Base-by-base conservation (phyloP, 805 yeast genomes). In the Wickerhamiella allomyrinae region DNA sequence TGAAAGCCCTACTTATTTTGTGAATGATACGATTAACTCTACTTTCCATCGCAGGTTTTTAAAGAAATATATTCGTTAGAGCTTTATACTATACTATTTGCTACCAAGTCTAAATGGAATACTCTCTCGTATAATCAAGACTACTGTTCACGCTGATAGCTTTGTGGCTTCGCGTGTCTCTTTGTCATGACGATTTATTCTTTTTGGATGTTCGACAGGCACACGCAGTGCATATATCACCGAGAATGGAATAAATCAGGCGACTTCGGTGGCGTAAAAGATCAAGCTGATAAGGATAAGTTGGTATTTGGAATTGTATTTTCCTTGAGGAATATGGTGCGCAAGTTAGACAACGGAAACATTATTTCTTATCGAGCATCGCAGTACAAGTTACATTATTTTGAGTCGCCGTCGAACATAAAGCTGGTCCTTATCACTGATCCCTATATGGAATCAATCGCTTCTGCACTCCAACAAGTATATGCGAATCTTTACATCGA, bases 201-300 rank as follows among this genome's bases (percentile, higher is more conserved):
- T 9, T 80, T 87, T 56, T 83, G 86, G 82, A 74, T 89, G 42
- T 89, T 80, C 57, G 96, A 89, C 58, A 72, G 91, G 57, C 96
- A 89, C 62, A 83, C 96, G 52, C 77, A 80, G 48, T 87, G 97
- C 59, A 76, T 89, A 15, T 89, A 74, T 61, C 73, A 74, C 48
- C 67, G 93, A 41, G 93, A 83, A 57, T 87, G 79, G 77, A 54
- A 57, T 38, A 40, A 37, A 13, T 24, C 20, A 10, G 27, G 20
- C 13, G 37, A 17, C 6, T 7, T 34, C 13, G 20, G 29, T 23
- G 20, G 33, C 7, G 25, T 33, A 3, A 38, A 39, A 31, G 47
- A 37, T n/a, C 15, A 23, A 5, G 79, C 78, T 39, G 85, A 86
- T 55, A 66, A 74, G 11, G 78, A 91, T 7, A 80, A 89, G 58